Conservation (phyloP, 2,329 filamentous ascomycete genomes). For the Colletotrichum theobromicola region DNA sequence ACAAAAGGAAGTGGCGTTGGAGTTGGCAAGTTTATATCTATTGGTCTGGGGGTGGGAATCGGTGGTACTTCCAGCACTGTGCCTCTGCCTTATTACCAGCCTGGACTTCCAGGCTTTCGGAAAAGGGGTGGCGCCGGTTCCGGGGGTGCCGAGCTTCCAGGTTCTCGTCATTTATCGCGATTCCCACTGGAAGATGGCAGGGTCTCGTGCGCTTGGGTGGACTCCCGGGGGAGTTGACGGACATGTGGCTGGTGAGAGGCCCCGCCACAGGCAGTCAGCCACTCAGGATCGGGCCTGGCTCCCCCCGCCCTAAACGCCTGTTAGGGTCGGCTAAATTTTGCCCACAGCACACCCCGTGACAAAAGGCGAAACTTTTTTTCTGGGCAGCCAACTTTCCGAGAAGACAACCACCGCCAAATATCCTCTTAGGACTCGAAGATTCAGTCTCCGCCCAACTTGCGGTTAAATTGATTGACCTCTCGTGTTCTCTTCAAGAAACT, state of each 20-base stretch:
- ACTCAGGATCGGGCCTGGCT: not conserved
- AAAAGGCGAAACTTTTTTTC: slow-evolving; percentile 32
- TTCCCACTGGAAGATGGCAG: not conserved
- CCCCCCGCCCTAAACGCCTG: slow-evolving; percentile 13
- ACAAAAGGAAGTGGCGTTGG: slow-evolving; percentile 19
- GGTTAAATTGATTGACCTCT: slow-evolving; percentile 99
- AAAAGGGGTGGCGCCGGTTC: slow-evolving; percentile 4
- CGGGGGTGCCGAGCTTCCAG: not conserved
- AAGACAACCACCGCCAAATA: slow-evolving; percentile 22
- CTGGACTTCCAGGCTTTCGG: not conserved
- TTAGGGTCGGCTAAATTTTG: slow-evolving; percentile 21
- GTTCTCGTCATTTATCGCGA: not conserved
- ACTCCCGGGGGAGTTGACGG: not conserved
- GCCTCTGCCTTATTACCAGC: not conserved
- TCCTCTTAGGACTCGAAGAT: slow-evolving; percentile 82
- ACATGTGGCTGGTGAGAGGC: slow-evolving; percentile 1
- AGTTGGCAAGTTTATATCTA: slow-evolving; percentile 24
- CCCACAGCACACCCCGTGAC: slow-evolving; percentile 21
- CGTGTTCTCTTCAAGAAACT: slow-evolving; percentile 66
- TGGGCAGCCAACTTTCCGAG: slow-evolving; percentile 12
- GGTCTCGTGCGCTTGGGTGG: not conserved
- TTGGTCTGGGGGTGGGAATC: slow-evolving; percentile 15
- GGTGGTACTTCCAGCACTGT: slow-evolving; percentile 11
- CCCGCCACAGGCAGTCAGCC: not conserved
- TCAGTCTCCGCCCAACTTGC: slow-evolving; percentile 98